Evolutionary conservation across 805 yeast genomes (phyloP).

Genomic region (Candida sakaeoensis): DNA sequence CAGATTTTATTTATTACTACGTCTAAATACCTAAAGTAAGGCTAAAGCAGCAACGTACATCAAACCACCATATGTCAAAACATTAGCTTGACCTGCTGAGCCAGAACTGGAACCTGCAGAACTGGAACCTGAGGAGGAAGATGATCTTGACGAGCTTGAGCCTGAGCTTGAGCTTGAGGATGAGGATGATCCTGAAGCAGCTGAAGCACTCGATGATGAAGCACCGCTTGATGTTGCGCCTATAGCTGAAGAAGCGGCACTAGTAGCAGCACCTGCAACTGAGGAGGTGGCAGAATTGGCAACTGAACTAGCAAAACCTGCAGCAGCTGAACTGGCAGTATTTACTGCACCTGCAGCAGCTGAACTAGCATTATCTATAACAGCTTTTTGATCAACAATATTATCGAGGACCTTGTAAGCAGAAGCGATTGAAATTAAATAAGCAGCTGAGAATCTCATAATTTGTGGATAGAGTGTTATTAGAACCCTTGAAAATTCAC

Average conservation of each 20-base stretch:
- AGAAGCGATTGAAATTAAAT: not conserved
- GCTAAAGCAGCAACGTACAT: conserved; percentile 10
- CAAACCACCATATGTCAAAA: conserved; percentile 4
- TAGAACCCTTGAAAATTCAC: not conserved
- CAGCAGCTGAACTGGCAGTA: not conserved
- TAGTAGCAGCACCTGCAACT: conserved; percentile 5
- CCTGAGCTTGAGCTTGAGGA: not conserved
- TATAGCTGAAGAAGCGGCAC: conserved; percentile 2
- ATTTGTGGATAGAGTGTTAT: not conserved
- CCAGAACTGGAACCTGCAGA: conserved; percentile 2
- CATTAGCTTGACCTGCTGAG: not conserved
- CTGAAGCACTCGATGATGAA: not conserved
- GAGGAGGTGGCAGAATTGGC: conserved; percentile 1
- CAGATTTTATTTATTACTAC: conserved; percentile 1
- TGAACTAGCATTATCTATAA: not conserved
- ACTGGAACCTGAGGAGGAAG: not conserved
- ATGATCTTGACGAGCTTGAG: not conserved
- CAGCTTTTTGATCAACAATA: conserved; percentile 5
- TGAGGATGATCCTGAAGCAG: not conserved
- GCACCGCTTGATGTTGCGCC: not conserved
- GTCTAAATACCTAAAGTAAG: conserved; percentile 1
- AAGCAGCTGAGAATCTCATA: conserved; percentile 5
- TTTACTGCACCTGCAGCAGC: not conserved
- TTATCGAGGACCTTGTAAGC: conserved; percentile 4
- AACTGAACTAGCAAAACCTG: conserved; percentile 5